These are phyloP conservation scores for Phytophthora ramorum DNA, from an alignment of 352 stramenopile species.

Conservation along the genomic window DNA sequence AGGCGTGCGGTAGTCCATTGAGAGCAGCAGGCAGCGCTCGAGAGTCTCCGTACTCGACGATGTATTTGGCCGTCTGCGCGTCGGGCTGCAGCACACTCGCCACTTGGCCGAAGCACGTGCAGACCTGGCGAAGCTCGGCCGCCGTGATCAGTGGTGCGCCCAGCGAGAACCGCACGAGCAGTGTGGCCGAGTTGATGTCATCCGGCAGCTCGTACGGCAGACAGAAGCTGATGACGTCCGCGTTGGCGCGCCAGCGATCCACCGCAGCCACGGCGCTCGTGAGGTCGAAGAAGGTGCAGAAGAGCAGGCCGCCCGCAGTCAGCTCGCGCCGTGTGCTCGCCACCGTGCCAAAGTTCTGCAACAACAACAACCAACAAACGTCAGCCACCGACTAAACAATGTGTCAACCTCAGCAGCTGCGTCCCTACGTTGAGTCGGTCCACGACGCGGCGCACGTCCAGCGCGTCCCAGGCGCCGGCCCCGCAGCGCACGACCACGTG, in stretches of 20 bases:
- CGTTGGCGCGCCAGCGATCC: constrained; percentile 53
- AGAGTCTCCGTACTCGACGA: constrained; percentile 82
- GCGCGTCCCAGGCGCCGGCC: constrained; percentile 37
- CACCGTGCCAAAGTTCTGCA: constrained; percentile 70
- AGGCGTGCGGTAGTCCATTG: constrained; percentile 35
- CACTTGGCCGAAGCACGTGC: constrained; percentile 72
- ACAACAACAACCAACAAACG: constrained; percentile 1
- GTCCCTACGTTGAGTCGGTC: constrained; percentile 62
- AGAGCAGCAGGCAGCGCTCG: constrained; percentile 58
- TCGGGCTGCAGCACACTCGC: constrained; percentile 75
- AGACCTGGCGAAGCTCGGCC: constrained; percentile 70
- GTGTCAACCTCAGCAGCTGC: neutral
- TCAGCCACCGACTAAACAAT: neutral
- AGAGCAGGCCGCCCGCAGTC: constrained; percentile 59
- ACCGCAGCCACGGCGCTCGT: constrained; percentile 66
- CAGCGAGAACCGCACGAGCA: constrained; percentile 52
- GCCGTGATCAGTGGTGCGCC: constrained; percentile 26
- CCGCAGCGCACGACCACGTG: constrained; percentile 71
- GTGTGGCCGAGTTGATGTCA: constrained; percentile 67
- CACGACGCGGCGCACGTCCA: constrained; percentile 51
- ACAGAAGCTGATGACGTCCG: constrained; percentile 62
- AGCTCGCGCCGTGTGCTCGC: constrained; percentile 60
- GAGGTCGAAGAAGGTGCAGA: constrained; percentile 81
- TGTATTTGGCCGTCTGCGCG: constrained; percentile 47
- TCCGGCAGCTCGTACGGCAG: constrained; percentile 74